Evolutionary conservation across 1,284 basidiomycete species (phyloP).

Genomic region (Apiotrichum sp.): DNA sequence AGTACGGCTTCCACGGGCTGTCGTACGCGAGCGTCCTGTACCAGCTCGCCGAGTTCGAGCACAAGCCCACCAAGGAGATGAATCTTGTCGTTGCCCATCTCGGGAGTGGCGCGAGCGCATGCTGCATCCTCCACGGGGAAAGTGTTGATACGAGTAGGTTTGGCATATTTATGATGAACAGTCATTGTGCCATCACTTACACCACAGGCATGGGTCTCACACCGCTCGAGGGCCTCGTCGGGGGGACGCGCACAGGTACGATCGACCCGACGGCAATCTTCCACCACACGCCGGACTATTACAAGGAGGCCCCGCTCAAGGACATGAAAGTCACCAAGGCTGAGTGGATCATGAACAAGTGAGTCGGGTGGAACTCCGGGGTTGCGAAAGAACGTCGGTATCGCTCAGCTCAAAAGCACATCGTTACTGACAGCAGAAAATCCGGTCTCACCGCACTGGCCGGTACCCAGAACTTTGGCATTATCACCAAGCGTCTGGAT

Average conservation of each 20-base stretch:
- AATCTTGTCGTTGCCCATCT: slow-evolving; percentile 76
- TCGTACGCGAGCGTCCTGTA: slow-evolving; percentile 43
- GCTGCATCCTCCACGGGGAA: slow-evolving; percentile 58
- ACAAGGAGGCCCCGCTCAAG: slow-evolving; percentile 53
- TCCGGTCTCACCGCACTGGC: slow-evolving; percentile 63
- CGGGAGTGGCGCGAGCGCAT: slow-evolving; percentile 74
- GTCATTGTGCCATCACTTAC: no score
- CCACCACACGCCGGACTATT: slow-evolving; percentile 65
- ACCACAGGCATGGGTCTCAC: slow-evolving; percentile 43
- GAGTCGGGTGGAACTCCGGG: slow-evolving; percentile 26
- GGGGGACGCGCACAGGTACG: slow-evolving; percentile 74
- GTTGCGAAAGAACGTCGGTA: no score
- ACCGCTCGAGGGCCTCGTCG: slow-evolving; percentile 58
- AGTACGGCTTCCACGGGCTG: slow-evolving; percentile 81
- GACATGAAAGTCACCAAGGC: slow-evolving; percentile 59
- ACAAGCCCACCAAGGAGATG: slow-evolving; percentile 51
- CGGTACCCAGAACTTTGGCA: slow-evolving; percentile 69
- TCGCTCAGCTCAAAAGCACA: no score
- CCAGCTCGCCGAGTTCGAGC: slow-evolving; percentile 52
- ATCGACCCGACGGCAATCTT: slow-evolving; percentile 80
- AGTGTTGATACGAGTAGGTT: slow-evolving; percentile 61
- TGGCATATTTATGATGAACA: neutral
- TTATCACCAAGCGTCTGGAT: slow-evolving; percentile 49
- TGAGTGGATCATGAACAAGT: slow-evolving; percentile 71
- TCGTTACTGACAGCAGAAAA: slow-evolving; percentile 36